Evolutionary conservation across 2,329 filamentous ascomycete genomes (phyloP).

Genomic region (Colletotrichum shisoi): DNA sequence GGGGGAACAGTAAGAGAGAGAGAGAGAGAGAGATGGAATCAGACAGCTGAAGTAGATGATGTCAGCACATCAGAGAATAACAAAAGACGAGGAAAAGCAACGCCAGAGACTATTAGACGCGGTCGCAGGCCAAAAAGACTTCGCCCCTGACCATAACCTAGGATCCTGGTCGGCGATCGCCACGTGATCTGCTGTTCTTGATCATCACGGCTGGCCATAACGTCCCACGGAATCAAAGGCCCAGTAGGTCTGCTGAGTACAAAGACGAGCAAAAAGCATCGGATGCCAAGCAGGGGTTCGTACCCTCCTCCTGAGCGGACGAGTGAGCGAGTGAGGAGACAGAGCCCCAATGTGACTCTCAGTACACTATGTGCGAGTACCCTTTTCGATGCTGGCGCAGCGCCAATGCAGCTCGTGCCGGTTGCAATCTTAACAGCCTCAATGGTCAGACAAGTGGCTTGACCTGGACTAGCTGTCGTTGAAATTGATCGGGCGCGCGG

Average conservation of each 20-base stretch:
- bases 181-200: slow-evolving; percentile 6
- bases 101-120: slow-evolving; percentile 33
- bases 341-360: not conserved
- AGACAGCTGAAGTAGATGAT: slow-evolving; percentile 33
- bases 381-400: slow-evolving; percentile 21
- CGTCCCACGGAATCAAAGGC: slow-evolving; percentile 1
- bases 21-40: slow-evolving; percentile 22
- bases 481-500: slow-evolving; percentile 33
- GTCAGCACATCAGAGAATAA: slow-evolving; percentile 33
- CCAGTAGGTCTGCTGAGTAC: not conserved
- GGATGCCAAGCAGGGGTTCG: slow-evolving; percentile 34
- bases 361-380: not conserved
- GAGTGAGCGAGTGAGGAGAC: not conserved
- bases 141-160: slow-evolving; percentile 11
- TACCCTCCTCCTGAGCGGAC: not conserved
- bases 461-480: slow-evolving; percentile 36
- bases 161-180: slow-evolving; percentile 29
- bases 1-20: not conserved
- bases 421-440: slow-evolving; percentile 35
- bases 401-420: slow-evolving; percentile 35
- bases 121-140: slow-evolving; percentile 20
- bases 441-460: slow-evolving; percentile 39
- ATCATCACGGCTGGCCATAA: slow-evolving; percentile 12
- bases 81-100: slow-evolving; percentile 31
- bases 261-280: slow-evolving; percentile 18